Evolutionary conservation across 306 rosid genomes (phyloP).

Genomic region (Hippophae tibetana): DNA sequence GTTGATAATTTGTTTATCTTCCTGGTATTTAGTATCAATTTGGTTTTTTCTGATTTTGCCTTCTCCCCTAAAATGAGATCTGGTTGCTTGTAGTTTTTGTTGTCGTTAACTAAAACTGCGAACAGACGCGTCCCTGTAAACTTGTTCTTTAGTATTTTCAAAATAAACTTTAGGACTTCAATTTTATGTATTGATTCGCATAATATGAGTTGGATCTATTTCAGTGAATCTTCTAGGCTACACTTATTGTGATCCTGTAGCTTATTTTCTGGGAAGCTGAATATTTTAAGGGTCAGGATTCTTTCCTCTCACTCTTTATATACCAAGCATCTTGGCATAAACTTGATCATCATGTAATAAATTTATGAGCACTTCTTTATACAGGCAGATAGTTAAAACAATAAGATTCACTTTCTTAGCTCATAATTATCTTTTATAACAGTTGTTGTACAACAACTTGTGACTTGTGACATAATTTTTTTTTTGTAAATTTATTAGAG

Average conservation of each 20-base stretch:
- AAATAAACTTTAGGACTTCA: background rate
- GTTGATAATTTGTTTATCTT: background rate
- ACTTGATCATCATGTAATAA: background rate
- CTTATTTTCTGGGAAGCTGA: background rate
- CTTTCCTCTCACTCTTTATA: background rate
- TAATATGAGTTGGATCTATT: conserved; percentile 7
- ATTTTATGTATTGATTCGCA: background rate
- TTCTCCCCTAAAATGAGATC: background rate
- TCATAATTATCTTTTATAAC: too few species aligned
- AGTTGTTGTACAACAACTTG: too few species aligned
- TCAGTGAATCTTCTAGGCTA: conserved; percentile 1
- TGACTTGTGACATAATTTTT: too few species aligned
- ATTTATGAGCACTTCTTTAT: too few species aligned
- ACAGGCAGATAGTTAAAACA: too few species aligned
- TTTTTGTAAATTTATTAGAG: too few species aligned
- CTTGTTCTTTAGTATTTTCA: background rate
- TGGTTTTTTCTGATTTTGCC: background rate
- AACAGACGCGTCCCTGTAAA: background rate
- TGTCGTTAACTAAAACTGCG: background rate
- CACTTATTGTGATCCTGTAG: background rate
- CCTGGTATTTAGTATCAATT: background rate
- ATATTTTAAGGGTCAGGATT: background rate
- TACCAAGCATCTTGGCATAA: background rate
- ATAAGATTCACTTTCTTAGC: too few species aligned
- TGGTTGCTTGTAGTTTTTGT: conserved; percentile 2